phyloP scores from a whole-genome alignment of 352 stramenopile species.

The Phytopythium delawarense region DNA sequence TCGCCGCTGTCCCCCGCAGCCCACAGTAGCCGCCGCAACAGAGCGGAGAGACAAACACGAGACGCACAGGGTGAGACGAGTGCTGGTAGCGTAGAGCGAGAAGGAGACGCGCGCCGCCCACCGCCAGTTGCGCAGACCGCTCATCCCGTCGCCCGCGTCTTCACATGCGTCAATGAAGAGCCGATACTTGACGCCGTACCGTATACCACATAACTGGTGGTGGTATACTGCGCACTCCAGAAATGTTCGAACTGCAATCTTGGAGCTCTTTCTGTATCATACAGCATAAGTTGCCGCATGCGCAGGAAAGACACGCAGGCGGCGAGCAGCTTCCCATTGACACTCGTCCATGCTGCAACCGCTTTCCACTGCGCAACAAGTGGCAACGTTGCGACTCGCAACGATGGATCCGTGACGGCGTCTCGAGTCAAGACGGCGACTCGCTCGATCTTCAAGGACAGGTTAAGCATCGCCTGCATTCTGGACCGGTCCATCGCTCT shows the following conservation, averaged over 20 bases:
- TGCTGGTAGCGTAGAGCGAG: not conserved
- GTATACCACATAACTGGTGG: not conserved
- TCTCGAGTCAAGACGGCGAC: not conserved
- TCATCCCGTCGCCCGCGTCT: slow-evolving; percentile 12
- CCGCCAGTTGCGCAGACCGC: slow-evolving; percentile 35
- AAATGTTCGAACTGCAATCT: not conserved
- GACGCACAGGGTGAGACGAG: too few relatives aligned
- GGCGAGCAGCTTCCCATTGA: not conserved
- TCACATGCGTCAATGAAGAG: not conserved
- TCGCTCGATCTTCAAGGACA: slow-evolving; percentile 3
- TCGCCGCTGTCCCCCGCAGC: slow-evolving; percentile 17
- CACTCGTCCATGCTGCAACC: not conserved
- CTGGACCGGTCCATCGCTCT: not conserved
- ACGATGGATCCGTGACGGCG: not conserved
- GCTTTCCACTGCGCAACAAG: not conserved
- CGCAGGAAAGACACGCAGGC: too few relatives aligned
- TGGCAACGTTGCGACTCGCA: not conserved
- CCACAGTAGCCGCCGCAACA: not conserved
- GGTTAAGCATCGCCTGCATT: not conserved
- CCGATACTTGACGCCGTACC: not conserved
- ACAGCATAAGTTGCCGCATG: not conserved
- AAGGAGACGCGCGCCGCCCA: slow-evolving; percentile 10
- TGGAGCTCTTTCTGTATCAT: not conserved
- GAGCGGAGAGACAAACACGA: not conserved
- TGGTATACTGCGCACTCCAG: not conserved